phyloP scores from a whole-genome alignment of 1,284 basidiomycete species.

The Leccinum variabile region DNA sequence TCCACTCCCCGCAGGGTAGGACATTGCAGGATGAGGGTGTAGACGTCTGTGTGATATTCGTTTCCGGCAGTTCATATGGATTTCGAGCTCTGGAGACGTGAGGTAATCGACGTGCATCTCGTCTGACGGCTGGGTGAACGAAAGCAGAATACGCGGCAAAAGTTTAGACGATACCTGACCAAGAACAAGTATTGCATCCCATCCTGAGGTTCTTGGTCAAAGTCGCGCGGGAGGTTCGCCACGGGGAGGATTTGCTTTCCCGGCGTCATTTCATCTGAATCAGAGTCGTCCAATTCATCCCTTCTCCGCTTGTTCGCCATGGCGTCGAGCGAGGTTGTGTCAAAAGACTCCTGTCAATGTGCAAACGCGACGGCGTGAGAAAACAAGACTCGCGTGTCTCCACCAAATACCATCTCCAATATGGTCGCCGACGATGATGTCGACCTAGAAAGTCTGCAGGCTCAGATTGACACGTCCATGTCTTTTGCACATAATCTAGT shows the following conservation, averaged over 20 bases:
- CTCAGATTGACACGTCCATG: constrained; percentile 76
- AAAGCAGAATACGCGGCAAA: constrained; percentile 17
- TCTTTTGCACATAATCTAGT: constrained; percentile 69
- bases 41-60: constrained; percentile 20
- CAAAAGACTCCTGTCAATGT: not conserved
- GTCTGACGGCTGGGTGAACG: constrained; percentile 40
- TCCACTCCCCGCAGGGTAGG: constrained; percentile 69
- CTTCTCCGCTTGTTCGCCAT: constrained; percentile 52
- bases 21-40: constrained; percentile 15
- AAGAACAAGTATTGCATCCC: constrained; percentile 80
- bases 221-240: constrained; percentile 66
- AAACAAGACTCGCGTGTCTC: constrained; percentile 6
- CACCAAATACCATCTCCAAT: constrained; percentile 16
- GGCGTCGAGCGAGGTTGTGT: not conserved
- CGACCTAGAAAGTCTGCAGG: constrained; percentile 65
- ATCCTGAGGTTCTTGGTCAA: constrained; percentile 63
- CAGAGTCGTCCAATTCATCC: constrained; percentile 44
- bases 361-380: constrained; percentile 19
- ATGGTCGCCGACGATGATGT: constrained; percentile 46
- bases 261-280: constrained; percentile 53
- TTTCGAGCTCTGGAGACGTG: constrained; percentile 60
- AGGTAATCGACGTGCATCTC: constrained; percentile 64
- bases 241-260: constrained; percentile 72
- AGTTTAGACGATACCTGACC: constrained; percentile 55
- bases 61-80: constrained; percentile 54